Evolutionary conservation across 495 filamentous ascomycete species (phyloP).

Genomic region (Neurospora sp.): DNA sequence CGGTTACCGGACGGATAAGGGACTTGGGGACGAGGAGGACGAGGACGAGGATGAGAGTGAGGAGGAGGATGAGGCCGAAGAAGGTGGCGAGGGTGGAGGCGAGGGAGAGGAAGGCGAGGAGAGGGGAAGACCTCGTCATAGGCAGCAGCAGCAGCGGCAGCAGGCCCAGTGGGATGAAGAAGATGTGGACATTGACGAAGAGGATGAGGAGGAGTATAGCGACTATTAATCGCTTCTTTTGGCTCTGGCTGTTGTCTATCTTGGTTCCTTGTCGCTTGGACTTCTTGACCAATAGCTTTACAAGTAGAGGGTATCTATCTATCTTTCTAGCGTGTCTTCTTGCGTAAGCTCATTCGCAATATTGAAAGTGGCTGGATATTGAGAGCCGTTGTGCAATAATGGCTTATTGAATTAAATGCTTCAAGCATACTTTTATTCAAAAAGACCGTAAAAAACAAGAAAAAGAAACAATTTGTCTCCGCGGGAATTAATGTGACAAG

Average conservation of each 20-base stretch:
- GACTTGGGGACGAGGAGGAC: constrained; percentile 1
- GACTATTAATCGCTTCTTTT: constrained; percentile 4
- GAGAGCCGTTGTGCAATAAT: background rate
- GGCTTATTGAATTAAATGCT: background rate
- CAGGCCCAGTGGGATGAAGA: background rate
- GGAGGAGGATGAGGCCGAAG: constrained; percentile 1
- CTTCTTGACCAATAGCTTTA: background rate
- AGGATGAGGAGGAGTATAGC: background rate
- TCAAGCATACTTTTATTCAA: background rate
- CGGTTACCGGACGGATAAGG: constrained; percentile 9
- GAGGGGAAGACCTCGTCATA: background rate
- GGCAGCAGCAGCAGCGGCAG: background rate
- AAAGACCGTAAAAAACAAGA: background rate
- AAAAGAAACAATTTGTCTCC: too few relatives aligned
- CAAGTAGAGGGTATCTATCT: background rate
- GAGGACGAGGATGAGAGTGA: constrained; percentile 13
- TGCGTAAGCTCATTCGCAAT: background rate
- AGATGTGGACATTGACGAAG: background rate
- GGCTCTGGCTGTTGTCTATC: background rate
- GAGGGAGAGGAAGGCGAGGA: background rate
- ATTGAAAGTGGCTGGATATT: background rate
- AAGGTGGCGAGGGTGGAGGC: background rate
- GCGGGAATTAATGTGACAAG: background rate
- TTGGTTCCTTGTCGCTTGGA: background rate
- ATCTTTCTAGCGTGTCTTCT: background rate